Base-by-base conservation (phyloP, 2,329 filamentous ascomycete species). In the Colletotrichum trifolii region DNA sequence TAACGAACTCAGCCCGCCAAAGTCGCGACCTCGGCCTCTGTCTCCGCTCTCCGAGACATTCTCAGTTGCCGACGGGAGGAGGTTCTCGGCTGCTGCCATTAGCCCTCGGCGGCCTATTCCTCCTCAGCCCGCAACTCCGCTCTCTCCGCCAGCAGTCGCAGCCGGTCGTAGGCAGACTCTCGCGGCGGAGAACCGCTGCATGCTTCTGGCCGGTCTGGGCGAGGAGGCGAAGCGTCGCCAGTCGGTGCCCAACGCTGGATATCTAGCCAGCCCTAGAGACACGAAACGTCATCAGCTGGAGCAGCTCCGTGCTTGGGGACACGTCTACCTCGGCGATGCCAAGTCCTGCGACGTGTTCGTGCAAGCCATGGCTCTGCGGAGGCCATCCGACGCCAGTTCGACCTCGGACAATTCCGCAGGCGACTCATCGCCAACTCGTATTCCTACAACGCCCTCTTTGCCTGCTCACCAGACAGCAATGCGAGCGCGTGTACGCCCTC, bases 261-360 rank as follows among this genome's bases (percentile, higher is more conserved):
- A 54, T 56, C 38, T 60, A 57, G 15, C 42, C 40, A 54, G 55
- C 12, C 50, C 61, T 11, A 55, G 43, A 15, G 61, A 66, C 13
- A 54, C 46, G 40, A 67, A 67, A 38, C 56, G 46, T 35, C 45
- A 58, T n/a, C 56, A 72, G 69, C 68, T 63, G 8, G 71, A 78
- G 5, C 75, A 76, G 49, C 74, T 83, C 8, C 74, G 76, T 39
- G 75, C 75, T 5, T 82, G 79, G 77, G 80, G 79, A 1, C 73
- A 76, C 49, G 71, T 78, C 33, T 81, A 81, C 64, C 75, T 80
- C n/a, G 74, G 75, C 45, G 79, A 83, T 64, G 69, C 70, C 7
- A 70, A 73, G 49, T 79, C 77, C 9, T 80, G 81, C 39, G 80
- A 83, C 61, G 81, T 78, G 49, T 83, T 83, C 57, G 75, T 85